Percentiles rank a stretch among this genome's conserved stretches.
These are phyloP conservation scores for Didymella pinodella DNA, from an alignment of 2,329 filamentous ascomycete species.

Conservation along the genomic window DNA sequence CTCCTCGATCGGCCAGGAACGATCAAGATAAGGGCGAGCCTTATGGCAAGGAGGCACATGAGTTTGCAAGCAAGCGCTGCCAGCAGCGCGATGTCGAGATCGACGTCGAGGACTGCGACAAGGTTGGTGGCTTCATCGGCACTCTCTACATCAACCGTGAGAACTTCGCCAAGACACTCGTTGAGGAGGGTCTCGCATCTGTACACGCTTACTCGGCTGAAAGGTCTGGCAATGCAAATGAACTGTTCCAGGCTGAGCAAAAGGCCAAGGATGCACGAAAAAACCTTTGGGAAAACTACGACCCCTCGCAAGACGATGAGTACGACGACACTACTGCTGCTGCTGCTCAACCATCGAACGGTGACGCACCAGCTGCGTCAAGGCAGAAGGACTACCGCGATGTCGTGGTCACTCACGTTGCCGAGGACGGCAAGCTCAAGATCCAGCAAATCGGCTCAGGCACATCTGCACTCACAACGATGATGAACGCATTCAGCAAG, in stretches of 20 bases:
- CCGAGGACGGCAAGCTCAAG: constrained; percentile 82
- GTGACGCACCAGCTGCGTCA: constrained; percentile 64
- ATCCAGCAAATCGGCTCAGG: constrained; percentile 89
- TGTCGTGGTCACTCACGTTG: constrained; percentile 89
- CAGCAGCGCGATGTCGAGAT: constrained; percentile 96
- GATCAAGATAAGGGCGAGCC: constrained; percentile 85
- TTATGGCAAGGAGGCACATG: constrained; percentile 92
- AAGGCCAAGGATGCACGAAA: constrained; percentile 88
- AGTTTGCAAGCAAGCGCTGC: constrained; percentile 86
- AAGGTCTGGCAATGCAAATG: constrained; percentile 86
- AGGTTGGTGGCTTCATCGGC: constrained; percentile 96
- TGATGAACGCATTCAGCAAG: constrained; percentile 90
- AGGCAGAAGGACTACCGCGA: constrained; percentile 91
- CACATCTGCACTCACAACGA: constrained; percentile 80
- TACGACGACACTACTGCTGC: constrained; percentile 59
- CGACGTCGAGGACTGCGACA: constrained; percentile 93
- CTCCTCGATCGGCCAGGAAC: constrained; percentile 83
- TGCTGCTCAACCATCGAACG: constrained; percentile 58
- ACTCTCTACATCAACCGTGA: constrained; percentile 92
- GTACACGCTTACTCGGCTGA: constrained; percentile 96
- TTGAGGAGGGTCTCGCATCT: constrained; percentile 91
- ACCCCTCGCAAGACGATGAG: constrained; percentile 86
- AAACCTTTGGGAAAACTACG: constrained; percentile 92
- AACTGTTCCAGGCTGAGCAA: constrained; percentile 87
- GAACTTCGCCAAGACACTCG: constrained; percentile 90